Conservation (phyloP, 441 rosid species). For the Euphorbia schlechtendalii region DNA sequence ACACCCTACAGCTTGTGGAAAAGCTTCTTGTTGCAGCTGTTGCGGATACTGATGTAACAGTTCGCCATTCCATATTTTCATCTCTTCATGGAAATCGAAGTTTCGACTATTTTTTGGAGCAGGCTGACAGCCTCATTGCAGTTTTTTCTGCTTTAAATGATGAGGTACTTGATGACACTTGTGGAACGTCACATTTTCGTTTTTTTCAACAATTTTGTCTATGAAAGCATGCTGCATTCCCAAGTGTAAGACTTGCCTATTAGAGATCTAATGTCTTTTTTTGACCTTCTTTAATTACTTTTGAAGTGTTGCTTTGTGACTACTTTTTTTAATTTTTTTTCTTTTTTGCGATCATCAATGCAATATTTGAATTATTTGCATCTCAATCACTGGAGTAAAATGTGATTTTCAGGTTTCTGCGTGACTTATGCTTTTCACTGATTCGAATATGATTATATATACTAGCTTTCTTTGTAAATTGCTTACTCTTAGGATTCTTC, state of each 20-base stretch:
- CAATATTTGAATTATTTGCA: neutral
- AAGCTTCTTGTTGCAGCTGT: slow-evolving; percentile 97
- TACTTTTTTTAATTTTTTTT: neutral
- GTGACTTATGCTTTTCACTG: too few species aligned
- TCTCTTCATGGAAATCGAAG: slow-evolving; percentile 77
- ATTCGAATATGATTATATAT: neutral
- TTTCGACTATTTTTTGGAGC: slow-evolving; percentile 91
- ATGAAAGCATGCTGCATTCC: neutral
- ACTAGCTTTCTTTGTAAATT: neutral
- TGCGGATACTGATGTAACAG: slow-evolving; percentile 96
- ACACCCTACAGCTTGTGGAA: slow-evolving; percentile 81
- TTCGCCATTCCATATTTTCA: slow-evolving; percentile 86
- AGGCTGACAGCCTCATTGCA: slow-evolving; percentile 96
- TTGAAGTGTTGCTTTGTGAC: neutral
- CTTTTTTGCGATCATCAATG: neutral
- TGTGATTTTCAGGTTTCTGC: too few species aligned
- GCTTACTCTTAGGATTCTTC: neutral
- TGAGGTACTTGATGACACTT: slow-evolving; percentile 49
- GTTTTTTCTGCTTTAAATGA: slow-evolving; percentile 98
- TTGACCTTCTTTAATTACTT: neutral
- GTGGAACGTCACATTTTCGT: neutral
- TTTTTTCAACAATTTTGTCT: neutral
- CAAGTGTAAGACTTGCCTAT: neutral
- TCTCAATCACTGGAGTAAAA: too few species aligned
- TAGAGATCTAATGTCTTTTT: neutral